Percentiles rank a stretch among this genome's conserved stretches.
These are phyloP conservation scores for Bisporella sp. DNA, from an alignment of 2,329 filamentous ascomycete species.

Conservation along the genomic window DNA sequence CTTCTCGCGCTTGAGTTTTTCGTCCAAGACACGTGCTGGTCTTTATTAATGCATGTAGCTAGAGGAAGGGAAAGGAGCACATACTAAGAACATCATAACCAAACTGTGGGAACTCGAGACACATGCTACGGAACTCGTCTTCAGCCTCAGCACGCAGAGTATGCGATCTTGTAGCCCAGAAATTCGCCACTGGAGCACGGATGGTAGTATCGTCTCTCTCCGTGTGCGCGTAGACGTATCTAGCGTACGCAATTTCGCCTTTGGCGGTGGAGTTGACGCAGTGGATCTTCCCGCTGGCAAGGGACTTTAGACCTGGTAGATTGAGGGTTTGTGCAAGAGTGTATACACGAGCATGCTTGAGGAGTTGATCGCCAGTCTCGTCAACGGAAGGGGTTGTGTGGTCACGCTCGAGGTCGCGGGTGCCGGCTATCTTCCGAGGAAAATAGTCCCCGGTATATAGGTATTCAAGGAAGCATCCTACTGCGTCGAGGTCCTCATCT, in stretches of 20 bases:
- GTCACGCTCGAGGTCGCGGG: constrained; percentile 64
- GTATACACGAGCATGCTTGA: constrained; percentile 86
- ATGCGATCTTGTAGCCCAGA: constrained; percentile 79
- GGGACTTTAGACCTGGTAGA: constrained; percentile 59
- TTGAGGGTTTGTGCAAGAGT: constrained; percentile 78
- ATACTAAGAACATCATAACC: constrained; percentile 84
- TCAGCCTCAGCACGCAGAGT: constrained; percentile 80
- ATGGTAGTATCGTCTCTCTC: constrained; percentile 62
- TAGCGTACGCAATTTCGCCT: constrained; percentile 86
- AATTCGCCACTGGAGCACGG: constrained; percentile 77
- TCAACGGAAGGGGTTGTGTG: constrained; percentile 60
- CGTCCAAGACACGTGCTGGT: constrained; percentile 55
- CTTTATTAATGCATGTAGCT: constrained; percentile 7
- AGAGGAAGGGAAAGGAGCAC: constrained; percentile 19
- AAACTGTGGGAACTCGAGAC: constrained; percentile 85
- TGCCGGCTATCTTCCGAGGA: constrained; percentile 56
- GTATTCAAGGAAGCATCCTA: constrained; percentile 75
- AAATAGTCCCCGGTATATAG: constrained; percentile 87
- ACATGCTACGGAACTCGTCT: constrained; percentile 75
- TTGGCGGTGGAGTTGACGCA: constrained; percentile 80
- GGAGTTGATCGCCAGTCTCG: constrained; percentile 72
- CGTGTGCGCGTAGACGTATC: constrained; percentile 82
- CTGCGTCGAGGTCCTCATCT: constrained; percentile 63
- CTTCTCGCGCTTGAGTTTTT: constrained; percentile 58
- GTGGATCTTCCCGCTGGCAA: constrained; percentile 87